A percentile compares a stretch with the other conserved stretches of the same genome.
Evolutionary conservation across 352 stramenopile species (phyloP).

Genomic region (Pythium diclinum): DNA sequence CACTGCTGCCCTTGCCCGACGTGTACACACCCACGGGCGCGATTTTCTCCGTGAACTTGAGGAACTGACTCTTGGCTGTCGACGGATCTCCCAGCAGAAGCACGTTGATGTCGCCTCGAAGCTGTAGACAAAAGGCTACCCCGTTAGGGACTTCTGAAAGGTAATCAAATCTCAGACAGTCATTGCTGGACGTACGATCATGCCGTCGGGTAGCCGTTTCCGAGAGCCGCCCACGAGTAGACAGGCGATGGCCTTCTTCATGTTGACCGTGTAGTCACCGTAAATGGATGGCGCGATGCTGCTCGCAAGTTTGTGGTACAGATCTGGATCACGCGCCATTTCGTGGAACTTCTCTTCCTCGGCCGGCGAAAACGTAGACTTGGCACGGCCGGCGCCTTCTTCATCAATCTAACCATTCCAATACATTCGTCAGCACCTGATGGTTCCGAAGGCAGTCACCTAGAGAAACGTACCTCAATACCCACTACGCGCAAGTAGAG

Average conservation of each 20-base stretch:
- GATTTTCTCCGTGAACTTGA: slow-evolving; percentile 97
- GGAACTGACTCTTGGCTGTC: slow-evolving; percentile 98
- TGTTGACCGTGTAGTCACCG: slow-evolving; percentile 96
- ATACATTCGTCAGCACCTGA: too few species aligned
- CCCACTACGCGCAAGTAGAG: slow-evolving; percentile 96
- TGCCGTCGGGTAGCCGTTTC: slow-evolving; percentile 95
- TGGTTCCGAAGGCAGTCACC: too few species aligned
- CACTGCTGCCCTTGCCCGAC: slow-evolving; percentile 55
- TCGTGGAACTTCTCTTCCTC: slow-evolving; percentile 98
- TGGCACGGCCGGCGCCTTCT: slow-evolving; percentile 86
- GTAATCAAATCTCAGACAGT: background rate
- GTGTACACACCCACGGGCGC: slow-evolving; percentile 91
- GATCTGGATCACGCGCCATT: slow-evolving; percentile 85
- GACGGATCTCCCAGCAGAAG: slow-evolving; percentile 97
- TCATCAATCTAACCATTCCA: slow-evolving; percentile 69
- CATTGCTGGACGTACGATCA: slow-evolving; percentile 65
- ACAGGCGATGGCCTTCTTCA: slow-evolving; percentile 96
- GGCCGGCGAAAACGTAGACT: slow-evolving; percentile 91
- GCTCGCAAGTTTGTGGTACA: slow-evolving; percentile 92
- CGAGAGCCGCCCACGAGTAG: slow-evolving; percentile 93
- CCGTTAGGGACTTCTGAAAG: background rate
- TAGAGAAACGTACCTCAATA: slow-evolving; percentile 68
- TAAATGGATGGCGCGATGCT: slow-evolving; percentile 95
- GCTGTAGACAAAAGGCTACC: slow-evolving; percentile 18
- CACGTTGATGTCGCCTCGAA: slow-evolving; percentile 98